Evolutionary conservation across 768 basidiomycete genomes (phyloP), one percentile per base, ranked within the genome.

Genomic region (Macrolepiota albuminosa): DNA sequence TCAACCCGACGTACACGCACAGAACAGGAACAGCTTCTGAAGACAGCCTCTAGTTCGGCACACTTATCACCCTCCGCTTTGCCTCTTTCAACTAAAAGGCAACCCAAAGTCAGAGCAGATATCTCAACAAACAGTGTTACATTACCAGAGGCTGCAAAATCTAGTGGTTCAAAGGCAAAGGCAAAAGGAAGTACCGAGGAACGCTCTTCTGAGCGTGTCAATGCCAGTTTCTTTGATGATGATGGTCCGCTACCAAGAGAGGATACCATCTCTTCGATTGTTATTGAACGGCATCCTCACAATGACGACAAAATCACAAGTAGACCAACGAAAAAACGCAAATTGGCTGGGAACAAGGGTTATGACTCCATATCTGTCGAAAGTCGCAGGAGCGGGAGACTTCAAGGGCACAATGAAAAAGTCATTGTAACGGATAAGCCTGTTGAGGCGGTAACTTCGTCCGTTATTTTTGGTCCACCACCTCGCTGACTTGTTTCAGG

Each of bases 1-100:
- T 77, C 79, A 42, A 91, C 88, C 24, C 82, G 87, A 34, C 77
- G 84, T 53, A 80, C 81, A 37, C 83, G 78, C 50, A 83, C 75
- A 26, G 86, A 82, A 66, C 82, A 79, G 43, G 75, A 80, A 51
- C 82, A 81, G 59, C 71, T 73, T 60, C 72, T 81, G 11, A 74
- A 73, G 45, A 62, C 70, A 0, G 60, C 66, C n/a, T 57, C 63
- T n/a, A 62, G 69, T 26, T 71, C 72, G 31, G 52, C 69, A 16
- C 64, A 72, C 21, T 49, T 56, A 33, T 58, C 70, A 0, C 61
- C 74, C 21, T 60, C 68, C 33, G 56, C 67, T 54, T 29, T 61
- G 29, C 54, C 65, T 9, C 8, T 29, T n/a, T 55, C 64, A 6
- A 9, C 40, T 6, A 72, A 68, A 45, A 66, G 60, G 37, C 69